Conservation (phyloP, 352 stramenopile genomes). For the Pythium scleroteichum region DNA sequence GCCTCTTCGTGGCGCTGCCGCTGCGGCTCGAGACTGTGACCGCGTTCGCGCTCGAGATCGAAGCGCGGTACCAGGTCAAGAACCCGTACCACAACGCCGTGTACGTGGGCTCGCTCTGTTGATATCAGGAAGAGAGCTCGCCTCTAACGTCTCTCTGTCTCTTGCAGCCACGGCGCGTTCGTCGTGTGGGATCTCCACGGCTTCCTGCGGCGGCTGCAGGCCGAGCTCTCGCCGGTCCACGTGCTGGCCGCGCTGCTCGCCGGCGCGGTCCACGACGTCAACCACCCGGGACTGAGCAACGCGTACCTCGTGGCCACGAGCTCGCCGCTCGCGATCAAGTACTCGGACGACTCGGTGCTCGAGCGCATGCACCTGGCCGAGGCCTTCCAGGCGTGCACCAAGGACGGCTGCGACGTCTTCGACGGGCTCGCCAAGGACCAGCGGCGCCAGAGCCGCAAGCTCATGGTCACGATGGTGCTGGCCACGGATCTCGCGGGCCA, state of each 20-base stretch:
- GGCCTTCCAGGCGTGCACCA: slow-evolving; percentile 63
- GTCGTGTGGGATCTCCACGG: slow-evolving; percentile 78
- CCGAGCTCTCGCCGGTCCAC: slow-evolving; percentile 42
- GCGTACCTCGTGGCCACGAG: slow-evolving; percentile 85
- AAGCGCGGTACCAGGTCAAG: slow-evolving; percentile 62
- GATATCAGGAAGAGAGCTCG: no score
- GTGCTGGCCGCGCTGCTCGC: slow-evolving; percentile 85
- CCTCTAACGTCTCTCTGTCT: slow-evolving; percentile 27
- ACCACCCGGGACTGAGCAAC: slow-evolving; percentile 93
- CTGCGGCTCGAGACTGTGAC: slow-evolving; percentile 52
- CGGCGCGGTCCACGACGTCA: slow-evolving; percentile 91
- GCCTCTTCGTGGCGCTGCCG: slow-evolving; percentile 54
- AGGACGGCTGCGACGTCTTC: slow-evolving; percentile 74
- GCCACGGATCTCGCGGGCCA: slow-evolving; percentile 79
- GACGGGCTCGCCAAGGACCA: slow-evolving; percentile 55
- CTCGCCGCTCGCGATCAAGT: slow-evolving; percentile 88
- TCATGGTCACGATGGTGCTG: slow-evolving; percentile 85
- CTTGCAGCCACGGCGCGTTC: slow-evolving; percentile 56
- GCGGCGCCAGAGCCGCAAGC: slow-evolving; percentile 51
- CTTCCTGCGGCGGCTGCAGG: slow-evolving; percentile 52
- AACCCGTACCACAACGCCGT: slow-evolving; percentile 82
- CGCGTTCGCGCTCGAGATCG: slow-evolving; percentile 66
- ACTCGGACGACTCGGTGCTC: slow-evolving; percentile 94
- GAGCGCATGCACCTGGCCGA: slow-evolving; percentile 78
- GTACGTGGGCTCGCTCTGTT: no score